Conservation (phyloP, 1,139 yeast genomes). For the Eremothecium gossypii region DNA sequence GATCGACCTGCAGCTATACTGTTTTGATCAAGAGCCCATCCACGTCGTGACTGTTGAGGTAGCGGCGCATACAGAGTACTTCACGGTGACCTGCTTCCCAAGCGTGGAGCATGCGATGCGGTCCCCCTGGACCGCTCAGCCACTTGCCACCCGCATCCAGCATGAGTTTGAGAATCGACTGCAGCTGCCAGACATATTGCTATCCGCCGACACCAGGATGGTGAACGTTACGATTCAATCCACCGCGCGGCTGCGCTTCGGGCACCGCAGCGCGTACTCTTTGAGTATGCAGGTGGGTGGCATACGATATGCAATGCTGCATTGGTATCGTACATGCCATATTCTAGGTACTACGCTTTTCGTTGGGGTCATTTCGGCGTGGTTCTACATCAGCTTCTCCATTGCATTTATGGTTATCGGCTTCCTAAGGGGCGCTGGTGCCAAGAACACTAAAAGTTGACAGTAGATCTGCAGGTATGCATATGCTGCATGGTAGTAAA, state of each 20-base stretch:
- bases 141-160: constrained; percentile 5
- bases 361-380: constrained; percentile 12
- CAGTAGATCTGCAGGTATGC: too few relatives aligned
- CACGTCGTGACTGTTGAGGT: not conserved
- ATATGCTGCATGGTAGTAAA: too few relatives aligned
- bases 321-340: constrained; percentile 20
- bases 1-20: not conserved
- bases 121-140: not conserved
- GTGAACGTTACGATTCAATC: not conserved
- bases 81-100: not conserved
- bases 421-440: not conserved
- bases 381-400: constrained; percentile 13
- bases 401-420: constrained; percentile 1
- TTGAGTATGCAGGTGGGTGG: constrained; percentile 1
- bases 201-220: not conserved
- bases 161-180: constrained; percentile 5
- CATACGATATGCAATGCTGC: constrained; percentile 24
- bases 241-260: not conserved
- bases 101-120: not conserved
- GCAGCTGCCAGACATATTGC: not conserved
- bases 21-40: not conserved
- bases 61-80: not conserved
- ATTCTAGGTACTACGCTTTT: constrained; percentile 19
- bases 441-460: not conserved
- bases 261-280: not conserved